Conservation (phyloP, 768 basidiomycete genomes). For the Tulasnella sp. region DNA sequence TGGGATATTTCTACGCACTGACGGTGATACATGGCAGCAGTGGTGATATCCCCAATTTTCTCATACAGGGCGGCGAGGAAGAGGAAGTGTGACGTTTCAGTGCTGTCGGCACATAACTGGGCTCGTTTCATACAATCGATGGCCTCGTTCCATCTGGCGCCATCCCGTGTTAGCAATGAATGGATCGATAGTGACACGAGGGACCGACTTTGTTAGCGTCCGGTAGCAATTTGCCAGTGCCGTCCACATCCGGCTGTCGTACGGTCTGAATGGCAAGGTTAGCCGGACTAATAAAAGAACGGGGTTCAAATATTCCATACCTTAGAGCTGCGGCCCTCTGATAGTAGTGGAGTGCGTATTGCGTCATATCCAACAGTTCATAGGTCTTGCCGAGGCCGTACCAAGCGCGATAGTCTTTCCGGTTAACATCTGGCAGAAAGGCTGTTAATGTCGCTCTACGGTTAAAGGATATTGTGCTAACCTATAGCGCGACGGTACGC, state of each 20-base stretch:
- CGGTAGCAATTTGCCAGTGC: slow-evolving; percentile 92
- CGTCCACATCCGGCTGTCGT: slow-evolving; percentile 94
- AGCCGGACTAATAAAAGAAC: neutral
- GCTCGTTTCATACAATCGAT: slow-evolving; percentile 90
- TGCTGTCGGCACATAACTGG: slow-evolving; percentile 70
- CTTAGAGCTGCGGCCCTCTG: slow-evolving; percentile 90
- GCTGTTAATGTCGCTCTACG: slow-evolving; percentile 18
- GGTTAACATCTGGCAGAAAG: slow-evolving; percentile 68
- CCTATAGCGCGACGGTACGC: slow-evolving; percentile 94
- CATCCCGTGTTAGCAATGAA: neutral
- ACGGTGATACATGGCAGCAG: slow-evolving; percentile 76
- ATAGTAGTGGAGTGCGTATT: slow-evolving; percentile 94
- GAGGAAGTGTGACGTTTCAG: slow-evolving; percentile 66
- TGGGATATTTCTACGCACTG: slow-evolving; percentile 39
- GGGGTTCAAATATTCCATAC: slow-evolving; percentile 41
- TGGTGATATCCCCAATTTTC: slow-evolving; percentile 58
- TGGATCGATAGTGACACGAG: neutral
- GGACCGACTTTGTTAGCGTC: slow-evolving; percentile 68
- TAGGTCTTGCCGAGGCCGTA: slow-evolving; percentile 98
- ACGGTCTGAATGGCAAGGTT: slow-evolving; percentile 55
- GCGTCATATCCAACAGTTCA: slow-evolving; percentile 93
- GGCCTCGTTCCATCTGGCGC: slow-evolving; percentile 72
- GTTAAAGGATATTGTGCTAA: slow-evolving; percentile 40
- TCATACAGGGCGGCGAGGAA: slow-evolving; percentile 71
- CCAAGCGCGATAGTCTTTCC: slow-evolving; percentile 97